Evolutionary conservation across 495 filamentous ascomycete genomes (phyloP).

Genomic region (Aspergillus bridgeri): DNA sequence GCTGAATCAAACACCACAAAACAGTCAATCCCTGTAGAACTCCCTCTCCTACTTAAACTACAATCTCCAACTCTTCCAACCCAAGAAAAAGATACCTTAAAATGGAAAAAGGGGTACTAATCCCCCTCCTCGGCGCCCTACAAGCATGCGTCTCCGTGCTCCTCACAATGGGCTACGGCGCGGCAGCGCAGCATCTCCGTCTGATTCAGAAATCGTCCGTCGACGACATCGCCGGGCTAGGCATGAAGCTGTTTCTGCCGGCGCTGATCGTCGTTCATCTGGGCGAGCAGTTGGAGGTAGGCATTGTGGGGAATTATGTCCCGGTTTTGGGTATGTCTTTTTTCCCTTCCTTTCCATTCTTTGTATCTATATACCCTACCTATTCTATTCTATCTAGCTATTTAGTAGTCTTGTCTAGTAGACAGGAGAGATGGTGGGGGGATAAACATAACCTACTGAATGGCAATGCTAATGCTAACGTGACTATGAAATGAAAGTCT

Average conservation of each 20-base stretch:
- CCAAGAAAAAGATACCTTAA: background rate
- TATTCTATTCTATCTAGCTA: too few species aligned
- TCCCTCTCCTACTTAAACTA: background rate
- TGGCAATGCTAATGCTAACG: background rate
- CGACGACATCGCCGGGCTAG: constrained; percentile 62
- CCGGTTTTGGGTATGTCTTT: constrained; percentile 39
- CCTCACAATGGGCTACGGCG: constrained; percentile 64
- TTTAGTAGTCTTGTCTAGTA: too few species aligned
- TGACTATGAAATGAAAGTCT: too few species aligned
- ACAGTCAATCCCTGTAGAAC: background rate
- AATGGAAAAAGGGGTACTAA: constrained; percentile 19
- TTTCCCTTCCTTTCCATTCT: too few species aligned
- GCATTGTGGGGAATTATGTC: constrained; percentile 55
- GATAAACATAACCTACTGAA: too few species aligned
- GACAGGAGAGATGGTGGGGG: too few species aligned
- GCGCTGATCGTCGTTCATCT: constrained; percentile 67
- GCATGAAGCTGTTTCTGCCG: constrained; percentile 67
- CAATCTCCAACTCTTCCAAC: constrained; percentile 2
- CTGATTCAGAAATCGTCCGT: constrained; percentile 54
- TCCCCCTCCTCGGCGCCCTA: constrained; percentile 63
- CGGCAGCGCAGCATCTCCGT: constrained; percentile 53
- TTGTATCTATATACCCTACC: background rate
- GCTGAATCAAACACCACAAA: background rate
- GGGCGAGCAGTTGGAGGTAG: constrained; percentile 59
- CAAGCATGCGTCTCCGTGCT: constrained; percentile 70